Percentiles rank a stretch among this genome's conserved stretches.
Conservation (phyloP, 192 early-diverging fungal genomes). For the Rhizophagus clarus region DNA sequence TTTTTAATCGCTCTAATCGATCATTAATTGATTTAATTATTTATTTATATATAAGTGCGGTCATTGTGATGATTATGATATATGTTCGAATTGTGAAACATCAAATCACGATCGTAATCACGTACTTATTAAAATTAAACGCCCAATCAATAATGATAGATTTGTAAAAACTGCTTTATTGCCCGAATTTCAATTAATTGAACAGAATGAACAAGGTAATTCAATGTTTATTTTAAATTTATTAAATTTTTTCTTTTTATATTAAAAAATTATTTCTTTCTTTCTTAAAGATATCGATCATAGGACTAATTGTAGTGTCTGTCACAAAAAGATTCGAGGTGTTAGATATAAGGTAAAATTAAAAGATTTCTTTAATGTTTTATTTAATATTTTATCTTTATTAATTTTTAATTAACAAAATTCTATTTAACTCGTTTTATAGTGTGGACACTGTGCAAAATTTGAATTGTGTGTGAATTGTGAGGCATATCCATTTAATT, state of each 20-base stretch:
- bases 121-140: constrained; percentile 50
- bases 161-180: not conserved
- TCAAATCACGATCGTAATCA: constrained; percentile 43
- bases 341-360: not conserved
- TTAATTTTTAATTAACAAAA: no score
- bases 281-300: not conserved
- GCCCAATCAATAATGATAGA: constrained; percentile 32
- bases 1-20: no score
- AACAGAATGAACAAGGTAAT: constrained; percentile 7
- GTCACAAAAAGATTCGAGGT: not conserved
- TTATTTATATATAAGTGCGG: constrained; percentile 38
- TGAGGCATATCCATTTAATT: constrained; percentile 35
- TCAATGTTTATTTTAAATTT: not conserved
- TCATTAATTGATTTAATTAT: not conserved
- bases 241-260: not conserved
- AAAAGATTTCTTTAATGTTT: not conserved
- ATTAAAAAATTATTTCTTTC: not conserved
- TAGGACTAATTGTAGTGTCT: not conserved
- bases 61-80: constrained; percentile 61
- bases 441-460: constrained; percentile 59
- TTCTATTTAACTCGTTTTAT: not conserved
- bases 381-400: no score
- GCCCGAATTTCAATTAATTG: constrained; percentile 6
- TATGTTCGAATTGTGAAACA: constrained; percentile 61
- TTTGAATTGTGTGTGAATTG: constrained; percentile 69